Evolutionary conservation across 345 rosid genomes (phyloP).

Genomic region (Syzygium oleosum): DNA sequence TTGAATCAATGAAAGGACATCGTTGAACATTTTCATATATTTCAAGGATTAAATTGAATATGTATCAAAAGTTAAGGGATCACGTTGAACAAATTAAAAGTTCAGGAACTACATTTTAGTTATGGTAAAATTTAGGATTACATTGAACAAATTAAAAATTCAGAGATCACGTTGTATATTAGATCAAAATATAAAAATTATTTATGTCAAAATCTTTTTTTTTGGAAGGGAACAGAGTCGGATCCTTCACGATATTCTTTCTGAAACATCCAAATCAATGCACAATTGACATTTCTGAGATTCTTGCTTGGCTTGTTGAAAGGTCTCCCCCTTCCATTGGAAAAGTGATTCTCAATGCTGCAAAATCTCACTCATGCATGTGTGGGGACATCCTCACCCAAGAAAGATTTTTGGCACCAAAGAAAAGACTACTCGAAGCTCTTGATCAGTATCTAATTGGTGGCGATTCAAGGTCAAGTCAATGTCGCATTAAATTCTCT

Average conservation of each 20-base stretch:
- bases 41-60: too few relatives aligned
- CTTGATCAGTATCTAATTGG: background rate
- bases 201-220: background rate
- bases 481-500: background rate
- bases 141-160: too few relatives aligned
- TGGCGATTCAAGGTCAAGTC: background rate
- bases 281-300: background rate
- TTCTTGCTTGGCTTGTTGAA: background rate
- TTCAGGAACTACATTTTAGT: too few relatives aligned
- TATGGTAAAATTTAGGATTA: too few relatives aligned
- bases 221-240: background rate
- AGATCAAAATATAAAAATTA: too few relatives aligned
- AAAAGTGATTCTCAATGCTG: background rate
- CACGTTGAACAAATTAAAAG: too few relatives aligned
- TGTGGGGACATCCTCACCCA: background rate
- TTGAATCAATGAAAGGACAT: too few relatives aligned
- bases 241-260: background rate
- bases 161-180: too few relatives aligned
- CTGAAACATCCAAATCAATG: background rate
- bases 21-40: too few relatives aligned
- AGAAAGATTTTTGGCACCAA: background rate
- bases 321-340: background rate
- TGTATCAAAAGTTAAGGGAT: too few relatives aligned
- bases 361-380: background rate
- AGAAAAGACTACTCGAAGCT: background rate